Base-by-base conservation (phyloP, 352 stramenopile genomes). In the Saprolegnia diclina region DNA sequence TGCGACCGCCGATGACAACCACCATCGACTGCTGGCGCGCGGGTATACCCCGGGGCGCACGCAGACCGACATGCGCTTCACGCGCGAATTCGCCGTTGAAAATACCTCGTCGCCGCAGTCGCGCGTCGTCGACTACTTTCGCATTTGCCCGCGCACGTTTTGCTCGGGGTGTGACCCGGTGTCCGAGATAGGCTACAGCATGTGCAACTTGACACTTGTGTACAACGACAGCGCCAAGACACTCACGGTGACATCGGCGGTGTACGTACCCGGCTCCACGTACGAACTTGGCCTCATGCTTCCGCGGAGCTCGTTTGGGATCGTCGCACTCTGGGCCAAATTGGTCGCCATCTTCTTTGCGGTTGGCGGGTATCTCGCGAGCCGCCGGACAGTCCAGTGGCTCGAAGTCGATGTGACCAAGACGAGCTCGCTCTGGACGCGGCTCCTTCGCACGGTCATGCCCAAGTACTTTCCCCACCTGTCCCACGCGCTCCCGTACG, bases 381-480 rank as follows among this genome's bases (percentile, higher is more conserved):
- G 44, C 5, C 48, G 63, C 19, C 52, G 53, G 29, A 69, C 63
- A 0, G 63, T 69, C 10, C 63, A 59, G 35, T 69, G 63, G 63
- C 7, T 18, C 18, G 63, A 69, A 19, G 37, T 62, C 5, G 35
- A 59, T 50, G 44, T 24, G 24, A 37, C 52, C 16, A 69, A 69
- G 24, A 24, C 53, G 14, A 38, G 40, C 9, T 45, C 63, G 29
- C 11, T 62, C 7, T 69, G 48, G 48, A 38, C 19, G 26, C 42
- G 42, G 21, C 10, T 69, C 5, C 9, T 69, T 1, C 21, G 53
- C 14, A 69, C 45, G 24, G 21, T 69, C 9, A 32, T 21, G 13
- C 63, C 63, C 6, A 57, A 61, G 53, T 69, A 62, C 40, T 69
- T 61, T 69, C 63, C 42, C 37, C 53, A 69, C 63, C 29, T 52